Evolutionary conservation across 2,329 filamentous ascomycete species (phyloP).

Genomic region (Microcyclospora tardicrescens): DNA sequence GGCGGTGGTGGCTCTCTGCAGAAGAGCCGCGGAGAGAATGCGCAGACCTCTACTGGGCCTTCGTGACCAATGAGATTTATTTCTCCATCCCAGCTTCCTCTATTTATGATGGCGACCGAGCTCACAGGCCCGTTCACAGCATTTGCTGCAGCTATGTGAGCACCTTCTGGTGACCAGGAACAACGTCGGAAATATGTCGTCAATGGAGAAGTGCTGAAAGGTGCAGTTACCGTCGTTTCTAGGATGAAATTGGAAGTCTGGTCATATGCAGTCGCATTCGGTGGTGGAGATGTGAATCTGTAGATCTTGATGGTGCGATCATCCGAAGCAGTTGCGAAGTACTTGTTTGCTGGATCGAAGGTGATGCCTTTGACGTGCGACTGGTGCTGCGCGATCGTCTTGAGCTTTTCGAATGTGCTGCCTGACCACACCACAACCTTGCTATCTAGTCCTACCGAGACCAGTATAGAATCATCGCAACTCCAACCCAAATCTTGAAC

Average conservation of each 20-base stretch:
- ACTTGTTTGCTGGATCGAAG: conserved; percentile 97
- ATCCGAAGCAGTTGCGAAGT: conserved; percentile 95
- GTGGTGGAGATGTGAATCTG: conserved; percentile 77
- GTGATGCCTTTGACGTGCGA: conserved; percentile 98
- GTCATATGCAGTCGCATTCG: conserved; percentile 87
- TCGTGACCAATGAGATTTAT: conserved; percentile 97
- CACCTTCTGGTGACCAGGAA: conserved; percentile 95
- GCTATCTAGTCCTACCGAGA: conserved; percentile 91
- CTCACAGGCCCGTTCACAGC: conserved; percentile 95
- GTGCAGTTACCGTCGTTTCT: conserved; percentile 77
- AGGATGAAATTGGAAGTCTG: conserved; percentile 94
- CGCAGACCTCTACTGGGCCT: conserved; percentile 90
- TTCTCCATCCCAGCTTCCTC: conserved; percentile 85
- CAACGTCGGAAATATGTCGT: conserved; percentile 95
- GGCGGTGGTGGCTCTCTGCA: conserved; percentile 51
- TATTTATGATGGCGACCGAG: conserved; percentile 89
- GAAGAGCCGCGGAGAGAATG: conserved; percentile 88
- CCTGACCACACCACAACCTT: conserved; percentile 98
- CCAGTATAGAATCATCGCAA: conserved; percentile 83
- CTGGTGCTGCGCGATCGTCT: conserved; percentile 82
- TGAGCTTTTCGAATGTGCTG: conserved; percentile 94
- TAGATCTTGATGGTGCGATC: conserved; percentile 96
- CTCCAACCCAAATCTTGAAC: conserved; percentile 98
- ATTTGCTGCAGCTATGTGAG: conserved; percentile 93
- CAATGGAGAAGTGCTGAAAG: conserved; percentile 81